Evolutionary conservation across 169 alveolate genomes (phyloP), one percentile per base, ranked within the genome.

Genomic region (Cryptosporidium canis): DNA sequence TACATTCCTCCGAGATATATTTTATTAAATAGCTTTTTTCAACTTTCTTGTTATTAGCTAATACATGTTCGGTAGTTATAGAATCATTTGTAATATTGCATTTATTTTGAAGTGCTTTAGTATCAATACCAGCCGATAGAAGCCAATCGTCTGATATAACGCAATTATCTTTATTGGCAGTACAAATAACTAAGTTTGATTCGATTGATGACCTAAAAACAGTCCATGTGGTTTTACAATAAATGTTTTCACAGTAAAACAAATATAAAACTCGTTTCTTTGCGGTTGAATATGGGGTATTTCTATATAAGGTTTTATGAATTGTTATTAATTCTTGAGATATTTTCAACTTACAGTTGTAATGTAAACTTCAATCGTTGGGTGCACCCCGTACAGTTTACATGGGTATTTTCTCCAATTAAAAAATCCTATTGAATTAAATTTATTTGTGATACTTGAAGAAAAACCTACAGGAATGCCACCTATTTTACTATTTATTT

Each of bases 391-490:
- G 9, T 5, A 31, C 87, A 77, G 21, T 77, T 56, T 3, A 61
- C 55, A 41, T 41, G 39, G 5, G 16, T 18, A 1, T 51, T 31
- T 0, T 37, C 43, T 7, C 29, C 56, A 6, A n/a, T 16, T 14
- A 61, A 21, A 33, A 55, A 77, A 43, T 77, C 87, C 87, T 77
- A 29, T 33, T 35, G n/a, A 41, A 56, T 41, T 39, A 77, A 33
- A 24, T 61, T 21, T n/a, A 1, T 12, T 24, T 9, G 27, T 31
- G 37, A 8, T 51, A 29, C 4, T 21, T 29, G 37, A 48, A 9
- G 8, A 5, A 51, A 39, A 41, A 77, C 87, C 58, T 77, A 77
- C 87, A 0, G 87, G 87, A 58, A 11, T 18, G 27, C 87, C 87
- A 31, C 87, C 87, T 9, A 77, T n/a, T 37, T 77, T 77, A 37